These are phyloP conservation scores for Fraxinus latifolia DNA, from an alignment of 305 asterid genomes.

Conservation along the genomic window DNA sequence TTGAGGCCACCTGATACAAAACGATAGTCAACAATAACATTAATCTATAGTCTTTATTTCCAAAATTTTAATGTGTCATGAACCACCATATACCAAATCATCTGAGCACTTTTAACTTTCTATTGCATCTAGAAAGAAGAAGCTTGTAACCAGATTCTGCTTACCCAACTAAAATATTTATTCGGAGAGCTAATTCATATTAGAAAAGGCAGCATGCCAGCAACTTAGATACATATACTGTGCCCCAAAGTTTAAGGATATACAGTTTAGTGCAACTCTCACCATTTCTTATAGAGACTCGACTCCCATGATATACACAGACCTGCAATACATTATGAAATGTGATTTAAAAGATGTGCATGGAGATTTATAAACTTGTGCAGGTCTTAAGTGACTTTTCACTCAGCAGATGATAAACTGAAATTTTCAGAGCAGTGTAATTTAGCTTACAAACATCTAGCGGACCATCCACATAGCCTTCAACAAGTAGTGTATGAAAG, in stretches of 20 bases:
- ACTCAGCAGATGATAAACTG: neutral
- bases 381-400: neutral
- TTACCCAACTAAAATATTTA: neutral
- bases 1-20: conserved; percentile 87
- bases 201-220: neutral
- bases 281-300: conserved; percentile 71
- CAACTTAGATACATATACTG: neutral
- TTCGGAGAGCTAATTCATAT: neutral
- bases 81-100: neutral
- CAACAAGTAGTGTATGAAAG: conserved; percentile 67
- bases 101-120: neutral
- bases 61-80: neutral
- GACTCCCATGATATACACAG: conserved; percentile 77
- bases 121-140: neutral
- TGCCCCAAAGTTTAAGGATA: conserved; percentile 7
- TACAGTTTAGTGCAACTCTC: conserved; percentile 14
- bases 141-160: neutral
- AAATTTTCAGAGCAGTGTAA: neutral
- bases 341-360: conserved; percentile 10
- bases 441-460: conserved; percentile 78
- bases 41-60: neutral
- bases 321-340: conserved; percentile 41
- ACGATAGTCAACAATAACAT: neutral
- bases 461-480: conserved; percentile 90
- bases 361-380: neutral